Evolutionary conservation across 441 rosid genomes (phyloP).

Genomic region (Viola pubescens): DNA sequence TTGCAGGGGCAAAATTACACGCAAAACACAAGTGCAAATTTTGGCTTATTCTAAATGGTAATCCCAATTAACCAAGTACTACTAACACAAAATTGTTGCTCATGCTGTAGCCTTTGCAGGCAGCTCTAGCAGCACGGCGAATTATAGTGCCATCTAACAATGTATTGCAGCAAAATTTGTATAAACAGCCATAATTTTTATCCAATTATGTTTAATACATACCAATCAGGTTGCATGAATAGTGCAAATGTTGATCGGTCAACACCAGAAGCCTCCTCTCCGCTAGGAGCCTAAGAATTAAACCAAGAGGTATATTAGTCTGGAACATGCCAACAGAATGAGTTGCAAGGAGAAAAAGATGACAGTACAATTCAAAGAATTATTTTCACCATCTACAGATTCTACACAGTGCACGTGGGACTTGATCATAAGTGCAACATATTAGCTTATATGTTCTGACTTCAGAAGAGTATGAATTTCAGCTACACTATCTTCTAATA

Average conservation of each 20-base stretch:
- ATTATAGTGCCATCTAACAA: not conserved
- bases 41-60: not conserved
- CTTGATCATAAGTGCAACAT: not conserved
- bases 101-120: slow-evolving; percentile 5
- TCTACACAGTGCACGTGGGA: not conserved
- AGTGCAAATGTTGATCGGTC: slow-evolving; percentile 88
- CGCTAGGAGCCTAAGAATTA: slow-evolving; percentile 65
- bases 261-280: slow-evolving; percentile 54
- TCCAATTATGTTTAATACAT: slow-evolving; percentile 10
- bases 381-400: not conserved
- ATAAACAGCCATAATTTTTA: slow-evolving; percentile 1
- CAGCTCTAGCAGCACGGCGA: slow-evolving; percentile 8
- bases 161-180: not conserved
- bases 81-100: slow-evolving; percentile 4
- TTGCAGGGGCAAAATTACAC: no score
- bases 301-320: not conserved
- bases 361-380: not conserved
- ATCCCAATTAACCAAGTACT: no score
- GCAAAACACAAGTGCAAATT: not conserved
- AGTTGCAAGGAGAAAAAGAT: no score
- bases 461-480: not conserved
- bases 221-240: slow-evolving; percentile 99
- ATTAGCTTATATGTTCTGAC: not conserved
- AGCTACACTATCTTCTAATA: not conserved
- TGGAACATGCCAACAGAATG: not conserved